These are phyloP conservation scores for Talaromyces funiculosus DNA, from an alignment of 2,329 filamentous ascomycete genomes.

Conservation along the genomic window DNA sequence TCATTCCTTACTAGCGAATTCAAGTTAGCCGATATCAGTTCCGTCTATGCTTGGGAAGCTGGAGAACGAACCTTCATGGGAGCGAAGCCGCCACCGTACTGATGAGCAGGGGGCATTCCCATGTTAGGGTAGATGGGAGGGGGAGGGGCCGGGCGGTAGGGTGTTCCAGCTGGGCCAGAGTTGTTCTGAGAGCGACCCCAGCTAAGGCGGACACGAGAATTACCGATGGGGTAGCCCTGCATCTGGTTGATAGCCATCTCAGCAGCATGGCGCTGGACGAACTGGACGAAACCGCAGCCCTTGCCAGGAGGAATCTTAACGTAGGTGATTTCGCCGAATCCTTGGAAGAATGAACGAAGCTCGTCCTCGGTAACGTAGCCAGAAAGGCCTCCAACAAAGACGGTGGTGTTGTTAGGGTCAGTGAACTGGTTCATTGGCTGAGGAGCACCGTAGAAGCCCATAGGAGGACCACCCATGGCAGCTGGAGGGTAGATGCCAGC, in stretches of 20 bases:
- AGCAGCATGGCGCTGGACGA: conserved; percentile 95
- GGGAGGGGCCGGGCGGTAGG: conserved; percentile 88
- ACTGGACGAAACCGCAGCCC: conserved; percentile 98
- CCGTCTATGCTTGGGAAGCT: conserved; percentile 17
- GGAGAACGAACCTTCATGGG: conserved; percentile 57
- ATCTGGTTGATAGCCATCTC: conserved; percentile 99
- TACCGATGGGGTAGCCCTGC: conserved; percentile 98
- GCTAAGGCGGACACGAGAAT: conserved; percentile 93
- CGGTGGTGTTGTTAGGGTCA: conserved; percentile 98
- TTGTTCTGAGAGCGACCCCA: conserved; percentile 99
- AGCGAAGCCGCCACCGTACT: conserved; percentile 55
- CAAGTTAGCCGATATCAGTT: conserved; percentile 8
- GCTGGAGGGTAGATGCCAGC: conserved; percentile 57
- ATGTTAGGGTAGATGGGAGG: conserved; percentile 67
- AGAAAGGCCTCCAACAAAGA: conserved; percentile 94
- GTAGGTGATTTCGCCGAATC: conserved; percentile 98
- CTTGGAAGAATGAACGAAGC: conserved; percentile 99
- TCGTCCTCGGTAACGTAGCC: conserved; percentile 99
- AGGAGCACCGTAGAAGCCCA: conserved; percentile 59
- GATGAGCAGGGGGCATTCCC: conserved; percentile 60
- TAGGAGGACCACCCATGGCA: conserved; percentile 61
- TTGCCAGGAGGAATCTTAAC: conserved; percentile 99
- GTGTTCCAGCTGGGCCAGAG: conserved; percentile 89
- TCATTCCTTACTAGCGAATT: conserved; percentile 24
- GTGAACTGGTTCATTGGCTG: conserved; percentile 99